phyloP scores from a whole-genome alignment of 441 rosid species.

The Adansonia grandidieri region DNA sequence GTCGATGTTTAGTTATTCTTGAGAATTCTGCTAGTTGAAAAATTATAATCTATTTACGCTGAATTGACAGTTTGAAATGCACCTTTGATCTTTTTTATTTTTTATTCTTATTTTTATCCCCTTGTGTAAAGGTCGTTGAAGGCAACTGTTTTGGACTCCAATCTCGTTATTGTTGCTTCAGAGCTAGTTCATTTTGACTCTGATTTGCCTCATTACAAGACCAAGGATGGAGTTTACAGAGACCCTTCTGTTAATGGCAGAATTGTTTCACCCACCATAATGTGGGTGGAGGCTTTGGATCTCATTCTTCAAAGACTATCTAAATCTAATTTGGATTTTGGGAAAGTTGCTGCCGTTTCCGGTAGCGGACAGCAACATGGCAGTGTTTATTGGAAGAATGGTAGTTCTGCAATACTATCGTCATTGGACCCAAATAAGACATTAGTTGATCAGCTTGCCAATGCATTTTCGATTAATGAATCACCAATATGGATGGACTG shows the following conservation, averaged over 20 bases:
- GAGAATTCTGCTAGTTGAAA: background rate
- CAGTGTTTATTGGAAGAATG: slow-evolving; percentile 85
- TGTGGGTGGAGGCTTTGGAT: slow-evolving; percentile 98
- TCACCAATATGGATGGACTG: slow-evolving; percentile 97
- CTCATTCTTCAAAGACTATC: slow-evolving; percentile 66
- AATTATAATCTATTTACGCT: background rate
- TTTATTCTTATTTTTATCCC: background rate
- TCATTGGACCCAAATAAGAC: slow-evolving; percentile 57
- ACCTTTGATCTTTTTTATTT: slow-evolving; percentile 8
- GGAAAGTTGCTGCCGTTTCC: slow-evolving; percentile 68
- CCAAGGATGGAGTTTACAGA: slow-evolving; percentile 82
- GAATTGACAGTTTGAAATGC: background rate
- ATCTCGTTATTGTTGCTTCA: slow-evolving; percentile 59
- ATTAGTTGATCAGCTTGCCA: slow-evolving; percentile 61
- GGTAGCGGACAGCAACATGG: slow-evolving; percentile 99
- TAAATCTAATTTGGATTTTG: slow-evolving; percentile 58
- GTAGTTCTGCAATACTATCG: slow-evolving; percentile 55
- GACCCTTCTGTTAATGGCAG: slow-evolving; percentile 66
- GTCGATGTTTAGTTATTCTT: background rate
- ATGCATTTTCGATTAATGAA: slow-evolving; percentile 68
- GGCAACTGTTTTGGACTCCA: slow-evolving; percentile 78
- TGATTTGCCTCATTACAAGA: slow-evolving; percentile 73
- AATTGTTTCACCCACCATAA: slow-evolving; percentile 85
- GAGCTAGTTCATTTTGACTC: slow-evolving; percentile 81
- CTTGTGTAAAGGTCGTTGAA: slow-evolving; percentile 72